Evolutionary conservation across 495 filamentous ascomycete genomes (phyloP).

Genomic region (Talaromyces borbonicus): DNA sequence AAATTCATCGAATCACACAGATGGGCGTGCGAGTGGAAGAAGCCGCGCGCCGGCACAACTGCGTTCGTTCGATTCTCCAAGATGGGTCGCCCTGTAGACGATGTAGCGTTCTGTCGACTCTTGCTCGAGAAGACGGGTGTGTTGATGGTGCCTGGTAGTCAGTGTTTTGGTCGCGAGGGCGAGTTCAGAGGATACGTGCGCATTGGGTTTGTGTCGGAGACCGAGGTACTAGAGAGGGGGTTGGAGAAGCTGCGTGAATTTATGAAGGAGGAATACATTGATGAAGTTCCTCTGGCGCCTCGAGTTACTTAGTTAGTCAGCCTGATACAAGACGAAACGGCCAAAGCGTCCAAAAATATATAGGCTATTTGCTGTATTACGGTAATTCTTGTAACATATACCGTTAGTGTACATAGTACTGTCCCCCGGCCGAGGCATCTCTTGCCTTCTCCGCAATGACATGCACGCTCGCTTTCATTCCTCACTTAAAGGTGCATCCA

Average conservation of each 20-base stretch:
- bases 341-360: neutral
- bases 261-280: slow-evolving; percentile 45
- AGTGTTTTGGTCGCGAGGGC: slow-evolving; percentile 59
- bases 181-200: slow-evolving; percentile 75
- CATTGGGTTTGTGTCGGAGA: slow-evolving; percentile 70
- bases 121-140: slow-evolving; percentile 62
- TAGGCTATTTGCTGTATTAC: too few relatives aligned
- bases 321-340: neutral
- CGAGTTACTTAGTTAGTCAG: neutral
- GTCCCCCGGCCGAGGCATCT: neutral
- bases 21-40: slow-evolving; percentile 58
- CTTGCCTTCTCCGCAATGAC: neutral
- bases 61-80: slow-evolving; percentile 64
- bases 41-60: slow-evolving; percentile 74
- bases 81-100: slow-evolving; percentile 58
- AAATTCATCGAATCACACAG: slow-evolving; percentile 57
- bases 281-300: slow-evolving; percentile 38
- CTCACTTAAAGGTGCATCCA: too few relatives aligned
- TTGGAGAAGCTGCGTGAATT: slow-evolving; percentile 53
- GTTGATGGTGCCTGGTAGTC: slow-evolving; percentile 67
- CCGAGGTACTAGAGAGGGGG: slow-evolving; percentile 57
- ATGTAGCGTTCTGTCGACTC: slow-evolving; percentile 59
- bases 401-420: neutral
- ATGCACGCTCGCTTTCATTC: too few relatives aligned
- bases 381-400: neutral